phyloP scores from a whole-genome alignment of 2,329 filamentous ascomycete species.

The Venturia nashicola region DNA sequence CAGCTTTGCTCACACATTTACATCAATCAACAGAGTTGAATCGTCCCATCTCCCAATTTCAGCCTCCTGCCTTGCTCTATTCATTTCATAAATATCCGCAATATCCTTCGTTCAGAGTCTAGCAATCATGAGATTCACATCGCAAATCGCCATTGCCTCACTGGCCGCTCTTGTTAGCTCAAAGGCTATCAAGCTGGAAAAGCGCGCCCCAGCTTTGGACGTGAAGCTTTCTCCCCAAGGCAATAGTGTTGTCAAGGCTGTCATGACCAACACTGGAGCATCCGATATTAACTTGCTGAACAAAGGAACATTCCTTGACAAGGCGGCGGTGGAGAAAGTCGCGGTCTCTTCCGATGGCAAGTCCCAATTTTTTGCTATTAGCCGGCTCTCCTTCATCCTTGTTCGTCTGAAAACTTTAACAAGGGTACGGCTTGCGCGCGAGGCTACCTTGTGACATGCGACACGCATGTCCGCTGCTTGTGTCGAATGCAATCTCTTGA shows the following conservation, averaged over 20 bases:
- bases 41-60: neutral
- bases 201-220: neutral
- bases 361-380: slow-evolving; percentile 13
- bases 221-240: slow-evolving; percentile 18
- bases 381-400: neutral
- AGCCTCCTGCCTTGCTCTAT: neutral
- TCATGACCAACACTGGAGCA: slow-evolving; percentile 41
- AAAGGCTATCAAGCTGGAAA: neutral
- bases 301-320: slow-evolving; percentile 39
- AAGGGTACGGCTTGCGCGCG: neutral
- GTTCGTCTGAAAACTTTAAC: neutral
- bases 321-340: slow-evolving; percentile 40
- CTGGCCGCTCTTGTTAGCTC: slow-evolving; percentile 1
- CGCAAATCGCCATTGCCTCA: neutral
- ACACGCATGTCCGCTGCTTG: neutral
- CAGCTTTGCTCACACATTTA: neutral
- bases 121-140: neutral
- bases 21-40: neutral
- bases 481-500: neutral
- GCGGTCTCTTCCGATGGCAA: slow-evolving; percentile 36
- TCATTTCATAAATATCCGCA: neutral
- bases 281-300: slow-evolving; percentile 39
- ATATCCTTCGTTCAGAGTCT: neutral
- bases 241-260: slow-evolving; percentile 42
- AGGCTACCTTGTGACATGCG: neutral